Base-by-base conservation (phyloP, 176 grass and related monocot genomes). In the maize (Zea mays) region DNA sequence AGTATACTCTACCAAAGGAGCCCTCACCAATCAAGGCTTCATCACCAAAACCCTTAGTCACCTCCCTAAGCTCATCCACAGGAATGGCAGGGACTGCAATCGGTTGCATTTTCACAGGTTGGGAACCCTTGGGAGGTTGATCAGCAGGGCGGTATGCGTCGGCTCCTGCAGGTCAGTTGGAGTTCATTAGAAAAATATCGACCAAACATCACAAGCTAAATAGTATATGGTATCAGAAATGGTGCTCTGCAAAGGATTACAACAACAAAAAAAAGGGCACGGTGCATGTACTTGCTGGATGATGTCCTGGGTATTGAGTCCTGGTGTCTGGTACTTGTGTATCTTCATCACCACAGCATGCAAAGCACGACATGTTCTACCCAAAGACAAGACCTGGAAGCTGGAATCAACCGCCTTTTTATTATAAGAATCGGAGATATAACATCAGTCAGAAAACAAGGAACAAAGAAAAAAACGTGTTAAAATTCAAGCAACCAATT, bases 1-100 rank as follows among this genome's bases (percentile, higher is more conserved):
- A 87, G 74, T 92, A 96, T 51, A 96, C 86, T 90, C 86, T 92
- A 35, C 92, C 92, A 66, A 92, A 96, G 61, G 92, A 96, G 14
- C 89, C 92, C 63, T 96, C 92, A 13, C 92, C 92, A 83, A 96
- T 92, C 74, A 96, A 83, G 64, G 92, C 86, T 62, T 91, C 89
- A 89, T 92, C 92, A 15, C 81, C 86, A 77, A 96, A 96, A 86
- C 75, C 85, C 61, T 92, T 89, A 5, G 92, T 96, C 10, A 92
- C 84, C 75, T 96, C 92, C 78, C 74, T 82, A 69, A 96, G 87
- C 84, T 96, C 92, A 37, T 96, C 89, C 19, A 96, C 75, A 46
- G 84, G 81, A 75, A 96, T 82, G 47, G 60, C 39, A 57, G 92
- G 92, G 43, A 92, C 89, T 67, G 86, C 86, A 78, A 96, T 92